Base-by-base conservation (phyloP, 371 early-diverging fungal genomes). In the Globomyces sp. region DNA sequence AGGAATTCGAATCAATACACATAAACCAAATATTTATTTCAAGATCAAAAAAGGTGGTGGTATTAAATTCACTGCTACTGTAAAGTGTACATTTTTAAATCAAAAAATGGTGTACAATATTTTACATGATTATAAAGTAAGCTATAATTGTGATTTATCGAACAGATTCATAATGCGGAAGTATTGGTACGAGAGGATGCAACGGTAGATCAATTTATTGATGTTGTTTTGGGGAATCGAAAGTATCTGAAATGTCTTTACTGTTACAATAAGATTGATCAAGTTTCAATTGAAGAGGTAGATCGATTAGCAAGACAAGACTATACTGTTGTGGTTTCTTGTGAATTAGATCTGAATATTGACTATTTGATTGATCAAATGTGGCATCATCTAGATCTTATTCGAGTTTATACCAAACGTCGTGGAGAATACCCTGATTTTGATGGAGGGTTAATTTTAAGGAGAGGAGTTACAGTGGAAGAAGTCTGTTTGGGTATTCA, bases 41-140 rank as follows among this genome's bases (percentile, higher is more conserved):
- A 95, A 98, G 79, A 87, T 94, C 72, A 98, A 96, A 77, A 99
- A 94, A 61, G 96, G 95, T 55, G 99, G 99, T 24, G 99, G 99
- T 45, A 90, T 99, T 65, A 91, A 89, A 66, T 93, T 95, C 72
- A 97, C 91, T 68, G 88, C 93, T 2, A 94, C 98, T 2, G 86
- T 89, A 72, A 93, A 93, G 70, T 85, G 96, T 58, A 92, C 96
- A 8, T 77, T 88, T 65, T 80, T 99, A 59, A 93, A 89, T 75
- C 92, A 94, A 68, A 90, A 90, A 71, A 85, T 95, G 77, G 96
- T 97, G 1, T 88, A 94, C 63, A 72, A 71, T 58, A 95, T 99
- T 76, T 85, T 99, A 51, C 95, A 95, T 74, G 98, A 97, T 74
- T 99, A 99, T 82, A 81, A 78, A 24, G 24, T 24, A 24, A 24